These are phyloP conservation scores for Proteromonas lacertae DNA, from an alignment of 352 stramenopile species.

Conservation along the genomic window DNA sequence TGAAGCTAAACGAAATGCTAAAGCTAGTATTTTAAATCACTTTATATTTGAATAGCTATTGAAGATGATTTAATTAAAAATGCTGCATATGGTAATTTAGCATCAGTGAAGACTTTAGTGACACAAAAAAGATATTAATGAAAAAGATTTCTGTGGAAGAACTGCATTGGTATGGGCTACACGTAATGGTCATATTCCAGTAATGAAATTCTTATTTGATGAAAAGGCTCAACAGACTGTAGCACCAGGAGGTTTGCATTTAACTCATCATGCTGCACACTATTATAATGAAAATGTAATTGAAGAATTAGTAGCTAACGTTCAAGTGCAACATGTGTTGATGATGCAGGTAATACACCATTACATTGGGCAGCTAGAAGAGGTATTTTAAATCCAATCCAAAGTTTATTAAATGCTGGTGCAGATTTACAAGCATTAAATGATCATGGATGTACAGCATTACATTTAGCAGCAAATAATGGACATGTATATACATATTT, in stretches of 20 bases:
- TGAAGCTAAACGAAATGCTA: too few relatives aligned
- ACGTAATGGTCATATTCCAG: slow-evolving; percentile 34
- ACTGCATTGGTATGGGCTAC: too few relatives aligned
- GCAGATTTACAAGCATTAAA: slow-evolving; percentile 31
- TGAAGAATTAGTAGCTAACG: slow-evolving; percentile 23
- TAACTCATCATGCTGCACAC: slow-evolving; percentile 39
- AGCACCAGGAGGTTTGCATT: slow-evolving; percentile 30
- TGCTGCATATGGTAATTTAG: too few relatives aligned
- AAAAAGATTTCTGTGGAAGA: too few relatives aligned
- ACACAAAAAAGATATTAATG: too few relatives aligned
- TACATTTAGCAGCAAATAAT: slow-evolving; percentile 38
- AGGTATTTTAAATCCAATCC: slow-evolving; percentile 38
- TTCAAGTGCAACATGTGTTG: slow-evolving; percentile 24
- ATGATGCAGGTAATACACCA: slow-evolving; percentile 37
- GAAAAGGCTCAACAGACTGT: slow-evolving; percentile 23
- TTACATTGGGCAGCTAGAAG: slow-evolving; percentile 32
- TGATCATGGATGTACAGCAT: slow-evolving; percentile 27
- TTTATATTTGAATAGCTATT: too few relatives aligned
- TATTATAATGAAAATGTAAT: slow-evolving; percentile 10
- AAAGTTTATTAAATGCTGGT: slow-evolving; percentile 25
- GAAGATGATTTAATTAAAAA: too few relatives aligned
- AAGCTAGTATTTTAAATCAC: too few relatives aligned
- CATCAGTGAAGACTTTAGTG: too few relatives aligned
- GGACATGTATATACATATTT: too few relatives aligned
- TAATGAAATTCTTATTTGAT: slow-evolving; percentile 25